Evolutionary conservation across 2,329 filamentous ascomycete species (phyloP).

Genomic region (Gaeumannomyces sp.): DNA sequence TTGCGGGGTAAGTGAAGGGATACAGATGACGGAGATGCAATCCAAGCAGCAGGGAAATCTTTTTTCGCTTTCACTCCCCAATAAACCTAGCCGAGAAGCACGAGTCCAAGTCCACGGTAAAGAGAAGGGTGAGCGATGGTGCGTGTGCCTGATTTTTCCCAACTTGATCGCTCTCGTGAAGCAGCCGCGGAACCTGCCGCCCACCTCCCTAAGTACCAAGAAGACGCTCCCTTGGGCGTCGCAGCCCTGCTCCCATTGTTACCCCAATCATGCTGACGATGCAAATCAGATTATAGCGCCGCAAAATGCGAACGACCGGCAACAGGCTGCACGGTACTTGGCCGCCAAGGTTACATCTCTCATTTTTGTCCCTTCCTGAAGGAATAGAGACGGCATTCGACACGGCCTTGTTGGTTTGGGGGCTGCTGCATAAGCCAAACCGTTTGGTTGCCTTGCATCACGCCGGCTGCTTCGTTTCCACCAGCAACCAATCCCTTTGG

Average conservation of each 20-base stretch:
- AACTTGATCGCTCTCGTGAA: not conserved
- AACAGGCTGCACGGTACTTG: not conserved
- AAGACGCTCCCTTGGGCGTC: not conserved
- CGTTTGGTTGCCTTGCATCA: not conserved
- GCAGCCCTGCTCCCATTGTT: not conserved
- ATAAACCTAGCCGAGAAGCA: not conserved
- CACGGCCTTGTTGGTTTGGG: not conserved
- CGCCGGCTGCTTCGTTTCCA: not conserved
- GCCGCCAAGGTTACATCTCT: not conserved
- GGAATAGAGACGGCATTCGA: not conserved
- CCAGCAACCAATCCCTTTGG: not conserved
- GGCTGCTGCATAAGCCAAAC: not conserved
- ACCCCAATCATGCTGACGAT: not conserved
- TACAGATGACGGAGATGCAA: not conserved
- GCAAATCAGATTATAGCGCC: conserved; percentile 1
- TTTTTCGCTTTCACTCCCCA: not conserved
- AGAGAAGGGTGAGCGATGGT: not conserved
- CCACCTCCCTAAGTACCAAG: not conserved
- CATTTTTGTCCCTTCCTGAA: not conserved
- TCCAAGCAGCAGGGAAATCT: not conserved
- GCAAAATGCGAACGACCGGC: not conserved
- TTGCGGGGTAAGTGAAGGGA: not conserved
- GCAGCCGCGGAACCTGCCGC: not conserved
- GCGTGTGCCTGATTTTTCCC: not conserved
- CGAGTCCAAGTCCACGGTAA: not conserved